phyloP scores from a whole-genome alignment of 2,329 filamentous ascomycete genomes.

The Xenosphaeropsis pyriputrescens region DNA sequence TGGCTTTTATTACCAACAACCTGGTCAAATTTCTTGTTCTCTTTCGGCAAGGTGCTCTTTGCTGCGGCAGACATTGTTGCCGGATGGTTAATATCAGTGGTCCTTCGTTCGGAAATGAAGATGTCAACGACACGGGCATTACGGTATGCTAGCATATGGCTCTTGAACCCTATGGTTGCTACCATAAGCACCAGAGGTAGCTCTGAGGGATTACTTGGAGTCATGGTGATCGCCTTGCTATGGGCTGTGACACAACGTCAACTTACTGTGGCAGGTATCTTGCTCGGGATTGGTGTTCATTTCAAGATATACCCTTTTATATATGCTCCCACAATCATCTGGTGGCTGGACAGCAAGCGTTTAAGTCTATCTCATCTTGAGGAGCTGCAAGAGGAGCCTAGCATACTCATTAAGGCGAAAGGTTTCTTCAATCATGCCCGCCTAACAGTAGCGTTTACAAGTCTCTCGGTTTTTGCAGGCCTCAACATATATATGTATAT shows the following conservation, averaged over 20 bases:
- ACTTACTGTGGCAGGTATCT: constrained; percentile 50
- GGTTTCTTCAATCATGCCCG: constrained; percentile 38
- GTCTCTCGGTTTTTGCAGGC: constrained; percentile 55
- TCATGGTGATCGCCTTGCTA: constrained; percentile 67
- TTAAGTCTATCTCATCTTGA: constrained; percentile 15
- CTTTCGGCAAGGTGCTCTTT: constrained; percentile 79
- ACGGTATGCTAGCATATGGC: constrained; percentile 74
- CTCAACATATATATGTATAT: constrained; percentile 71
- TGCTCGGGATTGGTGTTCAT: constrained; percentile 78
- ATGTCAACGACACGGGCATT: constrained; percentile 37
- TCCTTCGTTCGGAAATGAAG: constrained; percentile 26
- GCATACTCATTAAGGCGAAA: constrained; percentile 11
- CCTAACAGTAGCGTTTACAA: constrained; percentile 43
- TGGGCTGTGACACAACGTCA: constrained; percentile 61
- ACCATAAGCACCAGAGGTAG: constrained; percentile 92
- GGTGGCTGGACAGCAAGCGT: constrained; percentile 57
- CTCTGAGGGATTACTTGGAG: constrained; percentile 79
- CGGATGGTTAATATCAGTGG: constrained; percentile 57
- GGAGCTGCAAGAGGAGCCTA: constrained; percentile 11
- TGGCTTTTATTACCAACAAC: constrained; percentile 81
- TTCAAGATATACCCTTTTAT: constrained; percentile 99
- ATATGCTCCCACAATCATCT: constrained; percentile 69
- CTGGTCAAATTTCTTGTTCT: constrained; percentile 42
- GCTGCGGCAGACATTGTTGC: constrained; percentile 71
- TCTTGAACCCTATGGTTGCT: constrained; percentile 96